phyloP scores from a whole-genome alignment of 805 yeast genomes.

The Saccharomycopsis schoenii region DNA sequence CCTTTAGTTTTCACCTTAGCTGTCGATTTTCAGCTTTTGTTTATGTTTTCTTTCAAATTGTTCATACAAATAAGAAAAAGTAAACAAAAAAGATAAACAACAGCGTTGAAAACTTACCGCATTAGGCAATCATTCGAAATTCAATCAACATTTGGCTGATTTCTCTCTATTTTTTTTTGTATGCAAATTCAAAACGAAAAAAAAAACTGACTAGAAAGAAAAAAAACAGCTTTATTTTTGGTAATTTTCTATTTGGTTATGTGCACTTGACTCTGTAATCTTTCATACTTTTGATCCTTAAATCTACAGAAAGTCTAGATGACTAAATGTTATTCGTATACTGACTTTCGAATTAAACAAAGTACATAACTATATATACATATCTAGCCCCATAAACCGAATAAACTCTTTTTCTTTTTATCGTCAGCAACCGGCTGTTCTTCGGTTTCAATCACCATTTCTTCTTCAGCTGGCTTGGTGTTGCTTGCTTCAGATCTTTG shows the following conservation, averaged over 20 bases:
- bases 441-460: background rate
- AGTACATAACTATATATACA: background rate
- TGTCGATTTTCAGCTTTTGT: background rate
- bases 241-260: background rate
- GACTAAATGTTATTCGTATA: too few relatives aligned
- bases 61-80: background rate
- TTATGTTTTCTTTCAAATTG: background rate
- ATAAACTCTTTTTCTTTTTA: slow-evolving; percentile 54
- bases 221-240: background rate
- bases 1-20: too few relatives aligned
- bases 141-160: background rate
- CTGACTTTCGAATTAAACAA: too few relatives aligned
- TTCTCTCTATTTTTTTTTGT: background rate
- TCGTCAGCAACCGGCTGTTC: slow-evolving; percentile 16
- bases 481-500: slow-evolving; percentile 2
- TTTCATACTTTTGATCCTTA: too few relatives aligned
- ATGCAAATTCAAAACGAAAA: background rate
- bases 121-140: background rate
- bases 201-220: background rate
- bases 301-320: too few relatives aligned
- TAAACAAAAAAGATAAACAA: background rate
- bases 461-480: background rate
- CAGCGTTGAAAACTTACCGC: background rate
- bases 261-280: background rate
- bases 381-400: slow-evolving; percentile 58